phyloP scores from a whole-genome alignment of 1,139 yeast species.

The Magnusiomyces fungicola region DNA sequence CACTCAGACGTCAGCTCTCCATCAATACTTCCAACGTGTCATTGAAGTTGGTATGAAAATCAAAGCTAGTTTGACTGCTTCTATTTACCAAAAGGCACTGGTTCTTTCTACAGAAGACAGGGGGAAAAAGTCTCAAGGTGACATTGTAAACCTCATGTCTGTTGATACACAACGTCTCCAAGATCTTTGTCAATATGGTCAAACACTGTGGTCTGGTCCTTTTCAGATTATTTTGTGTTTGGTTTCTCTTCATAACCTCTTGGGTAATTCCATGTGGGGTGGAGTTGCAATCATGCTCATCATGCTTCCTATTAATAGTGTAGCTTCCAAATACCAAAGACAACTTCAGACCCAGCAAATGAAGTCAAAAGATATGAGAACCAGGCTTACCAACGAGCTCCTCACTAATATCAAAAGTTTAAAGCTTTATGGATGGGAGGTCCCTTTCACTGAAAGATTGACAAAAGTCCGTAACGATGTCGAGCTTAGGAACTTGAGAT shows the following conservation, averaged over 20 bases:
- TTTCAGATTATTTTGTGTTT: constrained; percentile 82
- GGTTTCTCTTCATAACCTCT: constrained; percentile 59
- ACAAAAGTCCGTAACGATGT: constrained; percentile 79
- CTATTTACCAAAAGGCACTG: constrained; percentile 74
- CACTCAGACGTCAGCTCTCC: constrained; percentile 75
- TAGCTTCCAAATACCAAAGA: constrained; percentile 67
- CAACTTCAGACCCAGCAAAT: constrained; percentile 69
- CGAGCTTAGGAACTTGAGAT: constrained; percentile 71
- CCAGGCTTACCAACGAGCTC: constrained; percentile 75
- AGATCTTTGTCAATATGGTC: constrained; percentile 80
- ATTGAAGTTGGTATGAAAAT: constrained; percentile 89
- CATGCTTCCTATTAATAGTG: constrained; percentile 80
- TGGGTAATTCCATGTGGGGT: constrained; percentile 95
- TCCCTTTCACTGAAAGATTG: constrained; percentile 67
- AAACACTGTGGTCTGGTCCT: constrained; percentile 94
- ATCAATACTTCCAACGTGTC: constrained; percentile 86
- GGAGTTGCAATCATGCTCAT: constrained; percentile 80
- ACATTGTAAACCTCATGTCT: constrained; percentile 93
- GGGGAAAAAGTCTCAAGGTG: constrained; percentile 74
- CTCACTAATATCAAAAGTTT: constrained; percentile 85
- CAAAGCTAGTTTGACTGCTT: constrained; percentile 66
- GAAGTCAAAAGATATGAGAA: constrained; percentile 60
- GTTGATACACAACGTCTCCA: constrained; percentile 94
- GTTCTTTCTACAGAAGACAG: constrained; percentile 79
- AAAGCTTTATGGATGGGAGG: constrained; percentile 93